These are phyloP conservation scores for Prunus yedoensis DNA, from an alignment of 331 rosid genomes.

Conservation along the genomic window DNA sequence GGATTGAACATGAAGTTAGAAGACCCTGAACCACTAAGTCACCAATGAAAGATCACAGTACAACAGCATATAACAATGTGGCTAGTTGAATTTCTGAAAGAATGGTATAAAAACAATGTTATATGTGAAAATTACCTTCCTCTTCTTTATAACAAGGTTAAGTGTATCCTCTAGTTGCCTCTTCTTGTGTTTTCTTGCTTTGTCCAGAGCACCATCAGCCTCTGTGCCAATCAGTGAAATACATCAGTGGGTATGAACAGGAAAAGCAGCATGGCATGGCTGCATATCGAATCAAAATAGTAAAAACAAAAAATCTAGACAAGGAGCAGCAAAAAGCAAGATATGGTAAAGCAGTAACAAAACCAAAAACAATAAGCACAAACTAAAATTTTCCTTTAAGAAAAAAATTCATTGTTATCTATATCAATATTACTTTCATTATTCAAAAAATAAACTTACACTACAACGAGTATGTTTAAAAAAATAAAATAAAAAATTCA, in stretches of 20 bases:
- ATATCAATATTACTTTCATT: neutral
- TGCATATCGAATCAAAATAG: constrained; percentile 7
- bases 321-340: neutral
- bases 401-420: neutral
- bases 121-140: constrained; percentile 59
- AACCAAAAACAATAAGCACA: neutral
- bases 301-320: neutral
- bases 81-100: constrained; percentile 9
- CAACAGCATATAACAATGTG: constrained; percentile 3
- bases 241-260: constrained; percentile 21
- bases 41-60: neutral
- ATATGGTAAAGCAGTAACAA: neutral
- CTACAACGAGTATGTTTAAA: neutral
- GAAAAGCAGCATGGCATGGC: constrained; percentile 1
- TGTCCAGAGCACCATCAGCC: constrained; percentile 99
- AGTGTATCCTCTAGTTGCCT: constrained; percentile 95
- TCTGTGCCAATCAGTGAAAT: constrained; percentile 50
- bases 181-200: constrained; percentile 98
- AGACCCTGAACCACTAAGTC: neutral
- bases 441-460: constrained; percentile 1
- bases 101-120: neutral
- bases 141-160: constrained; percentile 83
- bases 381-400: neutral
- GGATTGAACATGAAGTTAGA: neutral
- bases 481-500: neutral